phyloP scores from a whole-genome alignment of 225 moss, liverwort and hornwort species.

The Rhytidiadelphus loreus region DNA sequence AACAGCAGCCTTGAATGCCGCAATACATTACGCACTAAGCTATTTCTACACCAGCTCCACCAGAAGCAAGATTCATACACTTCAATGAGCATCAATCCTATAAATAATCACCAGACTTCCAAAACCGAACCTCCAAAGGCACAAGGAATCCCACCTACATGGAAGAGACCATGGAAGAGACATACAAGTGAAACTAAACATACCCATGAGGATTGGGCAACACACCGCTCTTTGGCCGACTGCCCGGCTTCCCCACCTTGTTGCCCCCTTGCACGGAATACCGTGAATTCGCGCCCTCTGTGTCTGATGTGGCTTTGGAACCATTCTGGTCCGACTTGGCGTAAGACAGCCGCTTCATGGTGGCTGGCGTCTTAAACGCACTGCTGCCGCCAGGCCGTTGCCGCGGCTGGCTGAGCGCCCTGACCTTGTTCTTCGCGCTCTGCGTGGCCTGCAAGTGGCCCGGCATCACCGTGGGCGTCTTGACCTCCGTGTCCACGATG shows the following conservation, averaged over 20 bases:
- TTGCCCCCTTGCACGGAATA: not conserved
- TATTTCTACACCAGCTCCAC: not conserved
- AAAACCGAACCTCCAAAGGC: not conserved
- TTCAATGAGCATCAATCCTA: not conserved
- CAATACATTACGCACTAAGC: not conserved
- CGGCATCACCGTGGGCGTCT: slow-evolving; percentile 8
- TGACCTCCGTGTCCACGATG: slow-evolving; percentile 67
- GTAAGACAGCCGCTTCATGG: slow-evolving; percentile 60
- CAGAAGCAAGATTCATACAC: not conserved
- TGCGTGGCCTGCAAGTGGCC: slow-evolving; percentile 75
- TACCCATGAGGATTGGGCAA: not conserved
- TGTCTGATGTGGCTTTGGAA: not conserved
- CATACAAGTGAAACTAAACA: not conserved
- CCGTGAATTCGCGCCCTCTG: not conserved
- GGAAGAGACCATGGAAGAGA: not conserved
- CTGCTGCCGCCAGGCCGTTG: slow-evolving; percentile 37
- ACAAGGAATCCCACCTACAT: not conserved
- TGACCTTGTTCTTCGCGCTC: slow-evolving; percentile 64
- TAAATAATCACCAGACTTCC: not conserved
- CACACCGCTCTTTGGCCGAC: slow-evolving; percentile 24
- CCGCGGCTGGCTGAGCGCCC: slow-evolving; percentile 67
- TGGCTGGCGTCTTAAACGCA: slow-evolving; percentile 26
- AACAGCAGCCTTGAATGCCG: not conserved
- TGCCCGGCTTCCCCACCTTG: not conserved
- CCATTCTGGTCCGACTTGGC: slow-evolving; percentile 10